These are phyloP conservation scores for Lotmaria passim DNA, from an alignment of 208 protist species.

Conservation along the genomic window DNA sequence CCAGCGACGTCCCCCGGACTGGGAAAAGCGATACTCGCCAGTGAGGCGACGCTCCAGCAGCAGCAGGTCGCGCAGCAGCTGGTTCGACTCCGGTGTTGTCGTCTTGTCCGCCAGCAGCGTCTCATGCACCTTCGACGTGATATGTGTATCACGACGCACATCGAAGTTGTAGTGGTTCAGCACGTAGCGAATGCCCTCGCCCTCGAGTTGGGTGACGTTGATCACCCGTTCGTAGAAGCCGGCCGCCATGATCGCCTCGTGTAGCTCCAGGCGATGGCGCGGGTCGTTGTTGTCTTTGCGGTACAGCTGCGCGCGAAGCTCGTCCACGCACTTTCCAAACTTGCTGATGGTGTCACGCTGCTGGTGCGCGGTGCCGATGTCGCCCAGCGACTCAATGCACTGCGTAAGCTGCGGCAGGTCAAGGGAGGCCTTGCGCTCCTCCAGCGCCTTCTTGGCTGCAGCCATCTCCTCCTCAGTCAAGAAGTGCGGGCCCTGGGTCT, in stretches of 20 bases:
- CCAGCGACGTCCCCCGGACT: constrained; percentile 75
- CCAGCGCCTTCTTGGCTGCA: constrained; percentile 46
- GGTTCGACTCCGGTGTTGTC: constrained; percentile 75
- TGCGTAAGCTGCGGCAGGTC: constrained; percentile 40
- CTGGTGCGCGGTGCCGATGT: constrained; percentile 41
- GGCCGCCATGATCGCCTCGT: constrained; percentile 90
- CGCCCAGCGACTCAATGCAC: constrained; percentile 43
- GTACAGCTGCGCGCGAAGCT: constrained; percentile 67
- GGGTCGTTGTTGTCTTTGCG: constrained; percentile 61
- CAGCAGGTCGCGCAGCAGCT: constrained; percentile 80
- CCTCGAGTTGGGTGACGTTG: constrained; percentile 65
- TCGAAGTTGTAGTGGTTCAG: constrained; percentile 92
- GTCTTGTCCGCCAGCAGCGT: constrained; percentile 47
- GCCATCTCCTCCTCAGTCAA: constrained; percentile 47
- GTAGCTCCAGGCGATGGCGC: constrained; percentile 72
- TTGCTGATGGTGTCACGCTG: constrained; percentile 44
- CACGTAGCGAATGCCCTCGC: constrained; percentile 80
- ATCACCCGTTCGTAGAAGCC: constrained; percentile 83
- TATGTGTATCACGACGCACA: constrained; percentile 81
- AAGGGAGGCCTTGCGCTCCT: constrained; percentile 56
- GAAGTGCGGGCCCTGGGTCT: constrained; percentile 42
- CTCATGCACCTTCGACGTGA: constrained; percentile 76
- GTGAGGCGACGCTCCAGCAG: constrained; percentile 81
- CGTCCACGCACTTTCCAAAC: constrained; percentile 55
- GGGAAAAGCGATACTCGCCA: constrained; percentile 78